Base-by-base conservation (phyloP, 1,284 basidiomycete genomes). In the Neonothopanus nambi region DNA sequence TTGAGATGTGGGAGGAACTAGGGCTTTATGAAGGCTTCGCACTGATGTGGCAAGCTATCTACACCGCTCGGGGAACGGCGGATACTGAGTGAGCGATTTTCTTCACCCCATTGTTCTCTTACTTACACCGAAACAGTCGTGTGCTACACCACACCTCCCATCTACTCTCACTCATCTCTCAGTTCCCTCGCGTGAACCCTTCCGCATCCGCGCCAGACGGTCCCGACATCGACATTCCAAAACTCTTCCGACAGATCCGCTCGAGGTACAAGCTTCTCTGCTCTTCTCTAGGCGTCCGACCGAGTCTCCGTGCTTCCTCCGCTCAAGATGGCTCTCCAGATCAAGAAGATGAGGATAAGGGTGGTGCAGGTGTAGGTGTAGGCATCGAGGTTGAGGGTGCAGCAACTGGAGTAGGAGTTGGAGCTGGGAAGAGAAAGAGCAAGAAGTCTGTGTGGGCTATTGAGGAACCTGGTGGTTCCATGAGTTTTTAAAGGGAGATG, bases 1-100 rank as follows among this genome's bases (percentile, higher is more conserved):
- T 89, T 68, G 93, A 96, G 71, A 84, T 98, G 67, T 98, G 95
- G 94, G 94, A 97, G 69, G 96, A 98, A 68, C 79, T 98, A 5
- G 95, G 91, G 2, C 98, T 89, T 66, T 96, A 96, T 66, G 82
- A 92, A 63, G 95, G 94, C 2, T 89, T 89, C 64, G 91, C 93
- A 3, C 59, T 64, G 49, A 80, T 87, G 55, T 97, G 91, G 89
- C 67, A 75, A 51, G 72, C 74, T 1, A 66, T 85, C 51, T 74
- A 72, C 39, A 63, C 67, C 20, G 67, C 66, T 44, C 73, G 75
- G 48, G 69, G 71, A 44, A 65, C 64, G 17, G 64, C 64, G 13
- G 76, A 82, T 56, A 4, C 30, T 9, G 8, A 33, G 30, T 33
- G 79, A 82, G 84, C 86, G 62, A 58, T 18, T 40, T 30, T 17